Base-by-base conservation (phyloP, 495 filamentous ascomycete genomes). In the Penicillium malachiteum region DNA sequence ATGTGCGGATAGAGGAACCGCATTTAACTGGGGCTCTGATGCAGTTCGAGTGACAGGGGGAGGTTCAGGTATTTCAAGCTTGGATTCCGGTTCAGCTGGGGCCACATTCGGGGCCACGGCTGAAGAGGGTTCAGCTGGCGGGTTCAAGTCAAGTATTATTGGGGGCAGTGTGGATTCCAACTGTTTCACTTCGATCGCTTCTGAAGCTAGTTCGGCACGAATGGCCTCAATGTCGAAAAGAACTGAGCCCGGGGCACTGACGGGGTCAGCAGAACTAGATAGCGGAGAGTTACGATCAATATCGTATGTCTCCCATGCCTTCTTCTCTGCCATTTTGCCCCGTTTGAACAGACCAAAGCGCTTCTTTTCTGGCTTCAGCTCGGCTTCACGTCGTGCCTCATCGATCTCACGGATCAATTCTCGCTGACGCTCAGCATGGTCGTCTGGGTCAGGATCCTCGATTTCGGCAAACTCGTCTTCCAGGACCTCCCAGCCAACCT, bases 201-300 rank as follows among this genome's bases (percentile, higher is more conserved):
- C 87, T 33, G 82, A 87, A 21, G 90, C 89, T 8, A 99, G 71
- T 63, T 96, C 91, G 2, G 88, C 83, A 46, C 89, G 82, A 58
- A 99, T 96, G 6, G 94, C 94, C 63, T 99, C 94, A 48, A 97
- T 86, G 65, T 99, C 94, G 62, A 99, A 99, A 9, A 99, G 76
- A 1, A 97, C 89, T 47, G 72, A 73, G 5, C 69, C 73, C 5
- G 70, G 63, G 0, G 48, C 63, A 46, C 64, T 72, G 48, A 43
- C 59, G 7, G 52, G 39, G 2, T 76, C 71, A 17, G 13, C 67
- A 7, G 71, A 63, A 30, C 59, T 55, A 14, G 59, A 60, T 14
- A 63, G 42, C 6, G 65, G 40, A 44, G 59, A 59, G 37, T 65
- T 65, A 52, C 69, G 55, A 56, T 76, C 60, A 9, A 86, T 78